Conservation (phyloP, 106 monocot genomes). For the Dactylorhiza incarnata region DNA sequence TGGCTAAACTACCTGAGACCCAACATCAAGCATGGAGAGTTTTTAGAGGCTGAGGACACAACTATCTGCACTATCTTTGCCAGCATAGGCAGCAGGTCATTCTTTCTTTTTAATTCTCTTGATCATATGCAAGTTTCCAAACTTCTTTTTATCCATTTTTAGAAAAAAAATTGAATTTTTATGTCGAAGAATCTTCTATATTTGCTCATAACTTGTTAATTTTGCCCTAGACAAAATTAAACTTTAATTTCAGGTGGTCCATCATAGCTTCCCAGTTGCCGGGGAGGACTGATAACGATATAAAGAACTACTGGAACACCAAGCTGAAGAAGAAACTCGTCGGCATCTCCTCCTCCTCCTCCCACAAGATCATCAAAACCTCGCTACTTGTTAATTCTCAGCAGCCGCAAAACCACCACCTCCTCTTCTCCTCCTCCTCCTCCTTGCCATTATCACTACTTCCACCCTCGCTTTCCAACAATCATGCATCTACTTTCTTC, state of each 20-base stretch:
- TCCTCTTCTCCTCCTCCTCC: constrained; percentile 5
- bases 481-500: neutral
- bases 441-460: neutral
- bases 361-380: neutral
- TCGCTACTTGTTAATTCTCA: neutral
- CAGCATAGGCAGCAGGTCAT: constrained; percentile 67
- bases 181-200: too few species aligned
- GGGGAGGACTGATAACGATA: constrained; percentile 28
- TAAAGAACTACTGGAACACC: constrained; percentile 37
- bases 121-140: too few species aligned
- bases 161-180: too few species aligned
- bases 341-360: constrained; percentile 2
- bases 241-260: constrained; percentile 31
- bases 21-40: constrained; percentile 76
- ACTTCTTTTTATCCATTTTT: too few species aligned
- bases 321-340: constrained; percentile 30
- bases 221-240: too few species aligned
- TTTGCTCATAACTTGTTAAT: too few species aligned
- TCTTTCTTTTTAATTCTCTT: too few species aligned
- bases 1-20: constrained; percentile 82
- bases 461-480: neutral
- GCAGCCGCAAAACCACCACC: neutral
- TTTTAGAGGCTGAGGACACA: constrained; percentile 61
- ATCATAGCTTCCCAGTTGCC: constrained; percentile 28
- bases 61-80: constrained; percentile 71